Evolutionary conservation across 352 stramenopile genomes (phyloP).

Genomic region (Phytophthora syringae): DNA sequence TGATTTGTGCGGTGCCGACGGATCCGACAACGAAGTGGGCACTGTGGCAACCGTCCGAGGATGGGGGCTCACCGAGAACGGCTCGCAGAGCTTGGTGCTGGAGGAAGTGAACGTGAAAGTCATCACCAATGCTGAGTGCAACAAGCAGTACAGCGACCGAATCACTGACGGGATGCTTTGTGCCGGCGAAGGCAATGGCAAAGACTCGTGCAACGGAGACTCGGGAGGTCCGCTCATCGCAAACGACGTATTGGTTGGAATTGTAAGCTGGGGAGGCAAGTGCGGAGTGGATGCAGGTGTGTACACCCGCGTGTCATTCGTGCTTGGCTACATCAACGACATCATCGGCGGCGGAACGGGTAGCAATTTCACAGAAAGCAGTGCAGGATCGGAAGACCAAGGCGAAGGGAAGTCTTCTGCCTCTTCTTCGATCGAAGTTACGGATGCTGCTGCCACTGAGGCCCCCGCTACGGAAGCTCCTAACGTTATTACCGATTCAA

Average conservation of each 20-base stretch:
- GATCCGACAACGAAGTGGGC: slow-evolving; percentile 57
- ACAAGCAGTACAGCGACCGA: slow-evolving; percentile 58
- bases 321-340: slow-evolving; percentile 66
- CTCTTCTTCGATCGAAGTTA: slow-evolving; percentile 16
- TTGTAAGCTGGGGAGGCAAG: slow-evolving; percentile 74
- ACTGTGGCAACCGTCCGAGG: slow-evolving; percentile 60
- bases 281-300: slow-evolving; percentile 63
- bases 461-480: slow-evolving; percentile 11
- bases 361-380: slow-evolving; percentile 25
- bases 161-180: slow-evolving; percentile 74
- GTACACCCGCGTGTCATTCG: slow-evolving; percentile 58
- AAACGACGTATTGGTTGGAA: slow-evolving; percentile 56
- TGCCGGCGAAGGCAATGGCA: slow-evolving; percentile 49
- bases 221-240: slow-evolving; percentile 66
- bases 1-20: slow-evolving; percentile 42
- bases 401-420: slow-evolving; percentile 1
- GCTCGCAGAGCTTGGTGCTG: slow-evolving; percentile 41
- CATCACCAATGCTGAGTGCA: slow-evolving; percentile 63
- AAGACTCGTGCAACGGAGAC: slow-evolving; percentile 75
- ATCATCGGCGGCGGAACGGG: slow-evolving; percentile 40
- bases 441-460: slow-evolving; percentile 8
- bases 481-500: neutral
- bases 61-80: slow-evolving; percentile 66
- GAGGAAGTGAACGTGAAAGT: slow-evolving; percentile 67
- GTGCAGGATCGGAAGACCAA: slow-evolving; percentile 8